phyloP scores from a whole-genome alignment of 2,329 filamentous ascomycete species.

The Microsporum audouinii region DNA sequence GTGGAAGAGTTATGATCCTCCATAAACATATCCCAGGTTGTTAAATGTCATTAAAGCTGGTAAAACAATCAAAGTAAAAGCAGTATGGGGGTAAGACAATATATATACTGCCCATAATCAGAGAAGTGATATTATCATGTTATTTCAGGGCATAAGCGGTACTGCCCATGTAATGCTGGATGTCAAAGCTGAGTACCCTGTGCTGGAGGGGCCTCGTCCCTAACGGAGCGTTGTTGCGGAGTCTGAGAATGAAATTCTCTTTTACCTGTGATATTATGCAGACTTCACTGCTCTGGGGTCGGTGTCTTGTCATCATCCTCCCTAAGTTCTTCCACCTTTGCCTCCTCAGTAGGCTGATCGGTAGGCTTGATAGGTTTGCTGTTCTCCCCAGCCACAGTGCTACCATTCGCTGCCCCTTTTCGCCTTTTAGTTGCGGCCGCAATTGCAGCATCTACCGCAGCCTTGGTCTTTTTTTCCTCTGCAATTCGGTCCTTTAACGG shows the following conservation, averaged over 20 bases:
- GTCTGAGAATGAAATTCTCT: neutral
- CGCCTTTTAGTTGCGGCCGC: neutral
- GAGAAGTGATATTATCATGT: neutral
- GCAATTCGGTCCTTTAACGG: neutral
- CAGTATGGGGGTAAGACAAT: neutral
- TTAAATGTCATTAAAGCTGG: neutral
- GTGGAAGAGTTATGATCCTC: neutral
- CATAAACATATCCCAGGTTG: neutral
- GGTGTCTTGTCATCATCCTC: neutral
- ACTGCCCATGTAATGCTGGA: neutral
- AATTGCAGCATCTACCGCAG: neutral
- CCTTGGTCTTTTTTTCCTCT: neutral
- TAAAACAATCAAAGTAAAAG: neutral
- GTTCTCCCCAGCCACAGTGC: neutral
- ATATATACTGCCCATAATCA: neutral
- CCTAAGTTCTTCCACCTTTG: neutral
- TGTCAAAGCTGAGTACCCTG: neutral
- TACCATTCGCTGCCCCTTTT: neutral
- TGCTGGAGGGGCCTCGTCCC: neutral
- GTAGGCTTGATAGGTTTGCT: neutral
- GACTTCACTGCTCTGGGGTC: neutral
- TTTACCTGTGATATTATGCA: neutral
- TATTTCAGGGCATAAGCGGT: neutral
- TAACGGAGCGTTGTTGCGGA: neutral
- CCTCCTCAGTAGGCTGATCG: neutral